Conservation (phyloP, 495 filamentous ascomycete species). For the Trichocladium uniseriatum region DNA sequence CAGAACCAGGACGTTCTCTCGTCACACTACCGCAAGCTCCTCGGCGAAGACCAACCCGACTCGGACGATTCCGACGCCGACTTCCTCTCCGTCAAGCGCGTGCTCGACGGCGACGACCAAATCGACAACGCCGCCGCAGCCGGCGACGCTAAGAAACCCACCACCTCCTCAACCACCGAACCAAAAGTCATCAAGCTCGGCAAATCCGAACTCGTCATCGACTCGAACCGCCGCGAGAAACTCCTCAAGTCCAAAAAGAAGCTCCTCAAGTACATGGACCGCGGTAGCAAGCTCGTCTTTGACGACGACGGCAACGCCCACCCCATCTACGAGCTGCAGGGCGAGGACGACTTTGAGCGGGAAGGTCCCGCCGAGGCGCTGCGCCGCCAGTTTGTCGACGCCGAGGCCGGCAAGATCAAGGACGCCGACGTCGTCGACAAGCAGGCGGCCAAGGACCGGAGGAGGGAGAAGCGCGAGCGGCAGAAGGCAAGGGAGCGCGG, state of each 20-base stretch:
- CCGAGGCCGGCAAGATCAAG: constrained; percentile 61
- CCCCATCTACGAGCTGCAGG: constrained; percentile 76
- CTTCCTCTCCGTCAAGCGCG: constrained; percentile 83
- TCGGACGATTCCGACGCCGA: constrained; percentile 56
- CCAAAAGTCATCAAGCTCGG: constrained; percentile 45
- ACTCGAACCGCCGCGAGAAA: constrained; percentile 89
- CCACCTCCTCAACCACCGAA: constrained; percentile 19
- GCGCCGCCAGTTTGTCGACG: constrained; percentile 63
- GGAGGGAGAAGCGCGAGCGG: constrained; percentile 79
- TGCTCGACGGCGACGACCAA: constrained; percentile 48
- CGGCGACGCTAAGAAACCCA: constrained; percentile 21
- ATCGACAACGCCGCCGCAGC: constrained; percentile 27
- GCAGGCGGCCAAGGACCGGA: constrained; percentile 65
- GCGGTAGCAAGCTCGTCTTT: constrained; percentile 74
- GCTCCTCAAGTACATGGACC: constrained; percentile 75
- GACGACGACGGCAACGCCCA: constrained; percentile 86
- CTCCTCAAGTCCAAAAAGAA: constrained; percentile 91
- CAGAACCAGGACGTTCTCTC: constrained; percentile 92
- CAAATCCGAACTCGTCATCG: constrained; percentile 61
- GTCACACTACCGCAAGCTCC: constrained; percentile 78
- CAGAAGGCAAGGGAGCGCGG: constrained; percentile 63
- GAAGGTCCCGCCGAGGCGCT: constrained; percentile 67
- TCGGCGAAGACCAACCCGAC: constrained; percentile 51
- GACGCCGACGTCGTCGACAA: constrained; percentile 77
- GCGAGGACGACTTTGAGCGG: constrained; percentile 66